Conservation (phyloP, 768 basidiomycete species). For the Russula foetens region DNA sequence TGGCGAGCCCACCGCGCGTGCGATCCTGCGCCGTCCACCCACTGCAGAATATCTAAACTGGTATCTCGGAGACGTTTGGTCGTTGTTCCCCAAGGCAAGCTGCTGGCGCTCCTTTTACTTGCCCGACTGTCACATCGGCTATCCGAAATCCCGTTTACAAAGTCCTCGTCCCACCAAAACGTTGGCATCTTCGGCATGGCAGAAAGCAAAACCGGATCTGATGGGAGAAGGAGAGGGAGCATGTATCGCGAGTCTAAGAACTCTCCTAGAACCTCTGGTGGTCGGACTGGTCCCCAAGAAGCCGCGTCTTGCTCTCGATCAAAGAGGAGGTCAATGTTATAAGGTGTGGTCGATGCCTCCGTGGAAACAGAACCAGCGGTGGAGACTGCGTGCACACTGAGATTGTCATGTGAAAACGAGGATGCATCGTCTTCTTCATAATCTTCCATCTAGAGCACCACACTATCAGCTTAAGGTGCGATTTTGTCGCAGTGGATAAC, state of each 20-base stretch:
- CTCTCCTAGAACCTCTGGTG: conserved; percentile 83
- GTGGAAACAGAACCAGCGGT: conserved; percentile 23
- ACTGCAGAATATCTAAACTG: conserved; percentile 50
- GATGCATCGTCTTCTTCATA: conserved; percentile 58
- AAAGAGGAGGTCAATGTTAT: conserved; percentile 73
- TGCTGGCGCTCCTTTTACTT: conserved; percentile 32
- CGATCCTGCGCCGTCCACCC: conserved; percentile 60
- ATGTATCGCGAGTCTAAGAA: conserved; percentile 88
- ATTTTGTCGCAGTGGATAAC: background rate
- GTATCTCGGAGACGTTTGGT: conserved; percentile 55
- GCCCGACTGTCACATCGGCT: conserved; percentile 30
- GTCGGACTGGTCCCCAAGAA: conserved; percentile 68
- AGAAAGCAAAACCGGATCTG: conserved; percentile 68
- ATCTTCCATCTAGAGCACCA: conserved; percentile 48
- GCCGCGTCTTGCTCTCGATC: conserved; percentile 56
- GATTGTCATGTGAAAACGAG: conserved; percentile 24
- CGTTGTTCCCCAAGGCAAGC: conserved; percentile 50
- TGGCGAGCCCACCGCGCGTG: conserved; percentile 54
- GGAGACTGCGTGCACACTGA: conserved; percentile 25
- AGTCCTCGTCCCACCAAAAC: conserved; percentile 30
- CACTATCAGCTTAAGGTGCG: background rate
- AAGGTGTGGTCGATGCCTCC: conserved; percentile 34
- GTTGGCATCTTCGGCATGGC: conserved; percentile 48
- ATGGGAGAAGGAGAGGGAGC: conserved; percentile 81
- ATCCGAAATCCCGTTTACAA: conserved; percentile 22